phyloP scores from a whole-genome alignment of 179 eudicot species.

The Pouteria campechiana region DNA sequence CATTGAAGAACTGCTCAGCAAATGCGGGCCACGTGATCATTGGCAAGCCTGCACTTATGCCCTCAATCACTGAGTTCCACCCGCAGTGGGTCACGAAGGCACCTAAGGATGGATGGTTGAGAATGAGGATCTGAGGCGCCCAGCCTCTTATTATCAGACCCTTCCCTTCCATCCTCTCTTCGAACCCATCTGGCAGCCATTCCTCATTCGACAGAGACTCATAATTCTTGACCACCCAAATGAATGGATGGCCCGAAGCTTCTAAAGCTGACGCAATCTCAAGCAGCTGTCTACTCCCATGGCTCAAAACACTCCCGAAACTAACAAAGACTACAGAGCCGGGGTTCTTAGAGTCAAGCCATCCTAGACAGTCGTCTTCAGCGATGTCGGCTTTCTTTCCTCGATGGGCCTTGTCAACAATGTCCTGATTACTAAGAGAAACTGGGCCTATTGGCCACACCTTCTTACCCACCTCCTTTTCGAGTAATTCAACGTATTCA shows the following conservation, averaged over 20 bases:
- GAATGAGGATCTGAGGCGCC: slow-evolving; percentile 8
- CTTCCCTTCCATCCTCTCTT: too few relatives aligned
- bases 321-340: slow-evolving; percentile 43
- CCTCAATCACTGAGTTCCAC: too few relatives aligned
- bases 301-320: slow-evolving; percentile 29
- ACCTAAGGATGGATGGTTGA: slow-evolving; percentile 3
- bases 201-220: slow-evolving; percentile 1
- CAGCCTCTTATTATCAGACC: slow-evolving; percentile 8
- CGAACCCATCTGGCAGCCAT: slow-evolving; percentile 24
- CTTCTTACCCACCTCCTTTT: slow-evolving; percentile 23
- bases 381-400: slow-evolving; percentile 23
- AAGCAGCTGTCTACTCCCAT: slow-evolving; percentile 17
- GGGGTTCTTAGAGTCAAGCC: slow-evolving; percentile 32
- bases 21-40: slow-evolving; percentile 12
- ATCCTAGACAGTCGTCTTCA: slow-evolving; percentile 27
- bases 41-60: slow-evolving; percentile 8
- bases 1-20: slow-evolving; percentile 12
- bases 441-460: slow-evolving; percentile 57
- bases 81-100: slow-evolving; percentile 7
- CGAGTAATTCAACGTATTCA: slow-evolving; percentile 24
- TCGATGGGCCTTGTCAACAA: slow-evolving; percentile 18
- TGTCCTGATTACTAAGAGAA: slow-evolving; percentile 17
- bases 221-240: slow-evolving; percentile 31
- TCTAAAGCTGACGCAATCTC: slow-evolving; percentile 50
- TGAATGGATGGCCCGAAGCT: slow-evolving; percentile 19